Evolutionary conservation across 163 green algal species (phyloP).

Genomic region (Trebouxiophyceae sp.): DNA sequence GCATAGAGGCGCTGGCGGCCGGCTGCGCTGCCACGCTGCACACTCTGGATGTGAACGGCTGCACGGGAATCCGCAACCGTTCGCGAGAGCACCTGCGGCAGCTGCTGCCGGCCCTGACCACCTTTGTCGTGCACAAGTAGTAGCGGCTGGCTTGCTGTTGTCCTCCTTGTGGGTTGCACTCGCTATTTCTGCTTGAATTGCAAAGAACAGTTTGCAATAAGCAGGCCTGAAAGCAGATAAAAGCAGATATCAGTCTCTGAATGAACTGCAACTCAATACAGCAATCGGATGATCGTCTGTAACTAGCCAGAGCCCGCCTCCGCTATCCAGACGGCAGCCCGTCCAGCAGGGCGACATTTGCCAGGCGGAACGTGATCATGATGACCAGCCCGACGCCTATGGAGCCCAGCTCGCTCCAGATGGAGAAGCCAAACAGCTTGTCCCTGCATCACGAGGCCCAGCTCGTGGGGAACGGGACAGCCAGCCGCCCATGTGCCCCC

Average conservation of each 20-base stretch:
- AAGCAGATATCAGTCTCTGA: no score
- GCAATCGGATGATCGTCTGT: no score
- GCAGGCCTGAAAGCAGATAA: no score
- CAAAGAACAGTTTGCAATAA: no score
- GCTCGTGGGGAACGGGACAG: no score
- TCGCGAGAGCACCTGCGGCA: background rate
- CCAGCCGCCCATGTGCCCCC: background rate
- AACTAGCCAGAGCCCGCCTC: no score
- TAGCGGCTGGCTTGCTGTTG: background rate
- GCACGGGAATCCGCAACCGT: conserved; percentile 4
- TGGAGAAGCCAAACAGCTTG: conserved; percentile 16
- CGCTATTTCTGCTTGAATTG: no score
- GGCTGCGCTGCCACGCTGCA: conserved; percentile 4
- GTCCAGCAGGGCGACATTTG: conserved; percentile 14
- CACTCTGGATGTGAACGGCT: conserved; percentile 20
- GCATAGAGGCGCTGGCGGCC: conserved; percentile 7
- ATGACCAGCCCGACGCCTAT: conserved; percentile 14
- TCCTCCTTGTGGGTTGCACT: no score
- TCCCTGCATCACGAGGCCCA: conserved; percentile 15
- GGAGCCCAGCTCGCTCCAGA: conserved; percentile 15
- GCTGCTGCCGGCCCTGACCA: background rate
- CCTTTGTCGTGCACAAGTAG: conserved; percentile 13
- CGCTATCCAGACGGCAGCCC: conserved; percentile 17
- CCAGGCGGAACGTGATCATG: conserved; percentile 19
- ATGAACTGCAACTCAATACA: no score